These are phyloP conservation scores for Knufia fluminis DNA, from an alignment of 2,329 filamentous ascomycete species.

Conservation along the genomic window DNA sequence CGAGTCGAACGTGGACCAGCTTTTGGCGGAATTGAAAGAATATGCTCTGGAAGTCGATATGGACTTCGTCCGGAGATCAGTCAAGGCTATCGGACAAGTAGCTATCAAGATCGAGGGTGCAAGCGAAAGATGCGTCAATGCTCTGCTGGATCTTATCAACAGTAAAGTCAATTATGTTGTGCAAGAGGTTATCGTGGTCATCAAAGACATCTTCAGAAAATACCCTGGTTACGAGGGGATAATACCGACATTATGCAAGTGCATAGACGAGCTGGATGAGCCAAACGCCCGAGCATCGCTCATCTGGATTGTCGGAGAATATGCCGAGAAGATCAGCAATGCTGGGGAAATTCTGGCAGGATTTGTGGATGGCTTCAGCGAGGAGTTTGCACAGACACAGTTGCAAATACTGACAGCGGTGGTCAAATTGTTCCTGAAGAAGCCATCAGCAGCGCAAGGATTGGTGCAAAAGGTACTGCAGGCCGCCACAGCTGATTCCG, in stretches of 20 bases:
- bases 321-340: conserved; percentile 98
- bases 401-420: conserved; percentile 94
- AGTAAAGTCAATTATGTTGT: conserved; percentile 99
- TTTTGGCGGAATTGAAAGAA: conserved; percentile 89
- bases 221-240: conserved; percentile 98
- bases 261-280: conserved; percentile 95
- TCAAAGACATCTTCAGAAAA: conserved; percentile 96
- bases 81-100: conserved; percentile 94
- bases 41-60: conserved; percentile 98
- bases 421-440: conserved; percentile 95
- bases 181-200: conserved; percentile 96
- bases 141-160: conserved; percentile 84
- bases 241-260: conserved; percentile 89
- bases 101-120: conserved; percentile 97
- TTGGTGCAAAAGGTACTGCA: conserved; percentile 93
- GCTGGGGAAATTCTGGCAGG: conserved; percentile 86
- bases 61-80: conserved; percentile 91
- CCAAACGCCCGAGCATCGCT: conserved; percentile 80
- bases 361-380: conserved; percentile 89
- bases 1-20: conserved; percentile 89
- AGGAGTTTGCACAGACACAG: conserved; percentile 98
- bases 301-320: conserved; percentile 99
- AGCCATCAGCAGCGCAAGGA: conserved; percentile 81
- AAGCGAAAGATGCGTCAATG: conserved; percentile 91
- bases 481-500: conserved; percentile 83